phyloP scores from a whole-genome alignment of 2,329 filamentous ascomycete genomes.

The Trichoderma cornu-damae region DNA sequence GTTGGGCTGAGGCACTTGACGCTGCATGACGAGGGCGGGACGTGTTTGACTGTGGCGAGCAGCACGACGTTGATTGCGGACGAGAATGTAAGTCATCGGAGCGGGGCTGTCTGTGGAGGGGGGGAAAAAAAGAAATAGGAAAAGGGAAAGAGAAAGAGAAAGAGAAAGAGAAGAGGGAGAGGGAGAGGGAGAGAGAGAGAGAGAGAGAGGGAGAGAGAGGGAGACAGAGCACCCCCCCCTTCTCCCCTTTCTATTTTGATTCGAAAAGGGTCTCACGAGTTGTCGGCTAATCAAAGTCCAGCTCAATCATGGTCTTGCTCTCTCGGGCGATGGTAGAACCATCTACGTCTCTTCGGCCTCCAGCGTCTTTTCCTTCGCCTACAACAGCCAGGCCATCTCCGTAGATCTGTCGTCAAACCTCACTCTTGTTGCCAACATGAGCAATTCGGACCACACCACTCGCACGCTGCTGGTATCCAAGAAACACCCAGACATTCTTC shows the following conservation, averaged over 20 bases:
- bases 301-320: constrained; percentile 53
- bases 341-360: constrained; percentile 54
- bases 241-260: too few relatives aligned
- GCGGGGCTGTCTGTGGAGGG: too few relatives aligned
- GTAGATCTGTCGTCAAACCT: constrained; percentile 37
- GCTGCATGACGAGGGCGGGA: constrained; percentile 39
- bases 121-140: too few relatives aligned
- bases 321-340: constrained; percentile 48
- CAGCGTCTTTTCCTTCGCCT: constrained; percentile 60
- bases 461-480: constrained; percentile 61
- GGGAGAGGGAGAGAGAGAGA: too few relatives aligned
- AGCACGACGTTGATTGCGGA: constrained; percentile 36
- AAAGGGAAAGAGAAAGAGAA: too few relatives aligned
- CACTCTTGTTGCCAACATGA: constrained; percentile 59
- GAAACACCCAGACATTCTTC: constrained; percentile 49
- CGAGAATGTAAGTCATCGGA: constrained; percentile 30
- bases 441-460: constrained; percentile 55
- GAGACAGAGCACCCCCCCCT: too few relatives aligned
- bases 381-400: constrained; percentile 50
- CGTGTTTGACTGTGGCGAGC: constrained; percentile 37
- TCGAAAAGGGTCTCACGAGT: not conserved
- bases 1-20: constrained; percentile 39
- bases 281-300: constrained; percentile 23
- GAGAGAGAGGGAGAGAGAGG: too few relatives aligned
- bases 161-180: too few relatives aligned